These are phyloP conservation scores for Pythium utonaiense DNA, from an alignment of 352 stramenopile genomes.

Conservation along the genomic window DNA sequence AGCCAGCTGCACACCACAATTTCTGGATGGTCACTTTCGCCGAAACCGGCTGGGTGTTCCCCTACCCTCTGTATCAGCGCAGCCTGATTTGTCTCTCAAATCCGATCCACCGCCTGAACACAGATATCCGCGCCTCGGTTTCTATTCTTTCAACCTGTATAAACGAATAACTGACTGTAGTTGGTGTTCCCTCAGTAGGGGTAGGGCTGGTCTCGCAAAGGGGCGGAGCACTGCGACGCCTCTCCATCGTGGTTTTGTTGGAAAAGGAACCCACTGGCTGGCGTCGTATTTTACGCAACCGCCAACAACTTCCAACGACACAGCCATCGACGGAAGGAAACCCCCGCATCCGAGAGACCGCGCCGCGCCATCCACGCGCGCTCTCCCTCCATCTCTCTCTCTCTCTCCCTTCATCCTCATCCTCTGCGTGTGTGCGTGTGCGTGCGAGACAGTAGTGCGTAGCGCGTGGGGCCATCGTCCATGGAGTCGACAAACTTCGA, in stretches of 20 bases:
- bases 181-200: not conserved
- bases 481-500: constrained; percentile 48
- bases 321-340: too few relatives aligned
- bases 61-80: not conserved
- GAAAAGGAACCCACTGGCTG: not conserved
- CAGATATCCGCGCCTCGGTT: not conserved
- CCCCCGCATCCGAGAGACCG: too few relatives aligned
- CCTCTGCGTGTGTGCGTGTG: too few relatives aligned
- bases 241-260: too few relatives aligned
- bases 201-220: not conserved
- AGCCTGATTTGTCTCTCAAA: not conserved
- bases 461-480: not conserved
- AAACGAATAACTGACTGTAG: not conserved
- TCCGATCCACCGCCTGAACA: not conserved
- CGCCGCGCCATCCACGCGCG: too few relatives aligned
- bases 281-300: not conserved
- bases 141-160: not conserved
- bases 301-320: too few relatives aligned
- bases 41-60: not conserved
- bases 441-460: too few relatives aligned
- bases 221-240: too few relatives aligned
- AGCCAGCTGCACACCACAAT: not conserved
- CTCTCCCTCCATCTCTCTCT: too few relatives aligned
- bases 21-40: not conserved
- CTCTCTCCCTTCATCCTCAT: too few relatives aligned